Evolutionary conservation across 1,139 yeast species (phyloP), one percentile per base, ranked within the genome.

Genomic region (Yamadazyma diddensiae): DNA sequence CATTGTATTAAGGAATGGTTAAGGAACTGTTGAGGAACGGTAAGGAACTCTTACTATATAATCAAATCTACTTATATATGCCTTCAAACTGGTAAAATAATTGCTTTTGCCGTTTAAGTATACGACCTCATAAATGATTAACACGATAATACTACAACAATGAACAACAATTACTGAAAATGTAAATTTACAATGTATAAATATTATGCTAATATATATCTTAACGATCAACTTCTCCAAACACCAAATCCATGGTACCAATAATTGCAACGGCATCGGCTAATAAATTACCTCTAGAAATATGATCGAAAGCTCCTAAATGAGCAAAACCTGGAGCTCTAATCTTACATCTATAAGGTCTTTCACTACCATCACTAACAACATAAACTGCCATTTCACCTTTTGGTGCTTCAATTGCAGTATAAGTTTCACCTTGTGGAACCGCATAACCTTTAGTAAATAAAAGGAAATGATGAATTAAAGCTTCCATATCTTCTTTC

Each of bases 311-410:
- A 17, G 92, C 95, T 48, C 84, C 94, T 58, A 86, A 71, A 61
- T 84, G 94, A 24, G 95, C 90, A 58, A 86, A 86, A 30, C 95
- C 95, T 33, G 95, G 95, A 14, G 95, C 90, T 67, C 95, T 80
- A 52, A 86, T 86, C 71, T 85, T 86, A 71, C 95, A 85, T 66
- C 90, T 77, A 68, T 86, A 86, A 25, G 95, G 95, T 62, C 94
- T 77, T 67, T 86, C 95, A 38, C 83, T 66, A 36, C 95, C 95
- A 31, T 86, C 95, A 45, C 90, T 79, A 38, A 86, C 95, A 35
- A 86, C 82, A 54, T 82, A 86, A 37, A 85, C 94, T 41, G 84
- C 95, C 94, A 86, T 84, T 65, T 86, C 95, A 55, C 95, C 95
- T 77, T 86, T 86, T 58, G 95, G 95, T 22, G 95, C 95, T 66